phyloP scores from a whole-genome alignment of 202 grass and related monocot genomes.

The Cymbopogon flexuosus region DNA sequence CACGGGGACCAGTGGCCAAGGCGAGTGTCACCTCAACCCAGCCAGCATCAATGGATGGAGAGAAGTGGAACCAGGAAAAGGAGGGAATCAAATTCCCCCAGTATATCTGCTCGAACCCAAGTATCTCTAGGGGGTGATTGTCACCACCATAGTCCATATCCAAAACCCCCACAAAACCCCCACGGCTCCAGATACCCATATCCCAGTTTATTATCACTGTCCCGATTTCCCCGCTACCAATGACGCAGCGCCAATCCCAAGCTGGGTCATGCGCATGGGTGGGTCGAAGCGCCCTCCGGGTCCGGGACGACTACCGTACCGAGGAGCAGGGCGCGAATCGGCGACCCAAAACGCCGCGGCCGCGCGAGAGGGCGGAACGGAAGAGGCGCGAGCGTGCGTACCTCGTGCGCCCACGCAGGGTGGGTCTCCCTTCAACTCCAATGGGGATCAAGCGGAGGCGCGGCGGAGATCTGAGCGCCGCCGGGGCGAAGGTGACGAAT shows the following conservation, averaged over 20 bases:
- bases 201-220: neutral
- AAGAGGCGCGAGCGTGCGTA: neutral
- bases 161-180: neutral
- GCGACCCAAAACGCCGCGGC: neutral
- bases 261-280: neutral
- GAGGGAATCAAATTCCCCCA: slow-evolving; percentile 23
- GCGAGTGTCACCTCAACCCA: neutral
- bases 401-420: neutral
- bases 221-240: neutral
- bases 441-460: neutral
- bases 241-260: neutral
- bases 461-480: slow-evolving; percentile 3
- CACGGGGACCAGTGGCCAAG: neutral
- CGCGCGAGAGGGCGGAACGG: neutral
- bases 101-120: neutral
- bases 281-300: no score
- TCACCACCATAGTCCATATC: neutral
- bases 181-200: neutral
- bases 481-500: neutral
- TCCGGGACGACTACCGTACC: neutral
- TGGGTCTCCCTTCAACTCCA: neutral
- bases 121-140: neutral
- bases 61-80: neutral
- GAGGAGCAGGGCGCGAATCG: neutral
- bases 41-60: neutral